Conservation (phyloP, 2,329 filamentous ascomycete species). For the Exutisphaerella laricina region DNA sequence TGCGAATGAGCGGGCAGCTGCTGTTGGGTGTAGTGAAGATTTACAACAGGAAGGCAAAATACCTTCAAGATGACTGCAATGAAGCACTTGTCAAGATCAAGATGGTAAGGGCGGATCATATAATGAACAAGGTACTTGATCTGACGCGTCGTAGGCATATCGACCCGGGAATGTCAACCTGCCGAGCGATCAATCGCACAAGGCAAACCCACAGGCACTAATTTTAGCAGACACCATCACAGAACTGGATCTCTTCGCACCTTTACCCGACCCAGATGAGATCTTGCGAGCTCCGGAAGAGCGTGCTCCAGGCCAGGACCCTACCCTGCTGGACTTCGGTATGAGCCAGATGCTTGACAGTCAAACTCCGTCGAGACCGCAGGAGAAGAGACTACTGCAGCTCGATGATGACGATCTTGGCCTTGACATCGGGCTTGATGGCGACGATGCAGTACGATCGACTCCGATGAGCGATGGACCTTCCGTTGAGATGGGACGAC, state of each 20-base stretch:
- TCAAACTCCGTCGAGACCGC: conserved; percentile 27
- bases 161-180: conserved; percentile 94
- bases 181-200: conserved; percentile 67
- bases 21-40: conserved; percentile 94
- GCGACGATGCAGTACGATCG: conserved; percentile 33
- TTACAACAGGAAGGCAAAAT: conserved; percentile 94
- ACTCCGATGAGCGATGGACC: conserved; percentile 26
- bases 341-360: conserved; percentile 67
- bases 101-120: conserved; percentile 61
- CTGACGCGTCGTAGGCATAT: conserved; percentile 62
- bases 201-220: conserved; percentile 77
- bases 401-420: conserved; percentile 57
- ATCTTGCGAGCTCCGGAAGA: conserved; percentile 49
- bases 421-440: conserved; percentile 59
- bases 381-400: conserved; percentile 23
- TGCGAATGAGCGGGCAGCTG: conserved; percentile 89
- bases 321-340: conserved; percentile 49
- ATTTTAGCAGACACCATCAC: conserved; percentile 90
- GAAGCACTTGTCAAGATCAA: conserved; percentile 98
- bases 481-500: conserved; percentile 85
- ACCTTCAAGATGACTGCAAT: conserved; percentile 94
- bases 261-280: conserved; percentile 76
- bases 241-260: conserved; percentile 77
- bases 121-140: neutral
- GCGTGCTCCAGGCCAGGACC: conserved; percentile 35